Evolutionary conservation across 257 asterid genomes (phyloP).

Genomic region (Scutellaria galericulata): DNA sequence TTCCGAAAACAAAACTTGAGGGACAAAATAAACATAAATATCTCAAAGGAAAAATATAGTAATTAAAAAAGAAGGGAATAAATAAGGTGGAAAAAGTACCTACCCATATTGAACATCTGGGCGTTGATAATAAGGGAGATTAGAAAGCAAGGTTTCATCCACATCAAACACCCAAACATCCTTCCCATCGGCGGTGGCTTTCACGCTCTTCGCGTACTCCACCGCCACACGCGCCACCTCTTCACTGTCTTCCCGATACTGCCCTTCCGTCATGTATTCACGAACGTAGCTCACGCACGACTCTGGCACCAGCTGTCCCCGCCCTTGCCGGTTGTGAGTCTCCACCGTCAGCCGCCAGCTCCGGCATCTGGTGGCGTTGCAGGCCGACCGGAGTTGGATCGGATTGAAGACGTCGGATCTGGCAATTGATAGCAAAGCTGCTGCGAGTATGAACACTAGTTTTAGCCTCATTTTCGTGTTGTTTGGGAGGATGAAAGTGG

Average conservation of each 20-base stretch:
- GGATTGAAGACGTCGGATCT: neutral
- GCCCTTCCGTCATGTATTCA: constrained; percentile 69
- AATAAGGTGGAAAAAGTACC: neutral
- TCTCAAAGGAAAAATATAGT: neutral
- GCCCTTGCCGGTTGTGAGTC: constrained; percentile 53
- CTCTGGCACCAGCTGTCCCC: constrained; percentile 50
- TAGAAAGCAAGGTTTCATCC: constrained; percentile 62
- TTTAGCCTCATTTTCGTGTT: neutral
- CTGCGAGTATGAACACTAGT: constrained; percentile 14
- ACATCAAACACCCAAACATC: constrained; percentile 60
- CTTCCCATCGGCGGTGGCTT: constrained; percentile 46
- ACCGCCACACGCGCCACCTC: constrained; percentile 54
- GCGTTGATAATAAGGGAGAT: constrained; percentile 54
- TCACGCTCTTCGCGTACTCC: constrained; percentile 44
- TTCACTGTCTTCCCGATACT: constrained; percentile 59
- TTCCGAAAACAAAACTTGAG: too few species aligned
- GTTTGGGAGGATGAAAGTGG: neutral
- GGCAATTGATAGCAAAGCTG: constrained; percentile 23
- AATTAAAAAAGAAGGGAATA: neutral
- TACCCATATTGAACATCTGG: constrained; percentile 58
- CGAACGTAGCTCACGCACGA: constrained; percentile 62
- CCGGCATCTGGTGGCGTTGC: constrained; percentile 55
- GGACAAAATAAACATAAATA: too few species aligned
- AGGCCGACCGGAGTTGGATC: constrained; percentile 52
- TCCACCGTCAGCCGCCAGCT: constrained; percentile 86